Evolutionary conservation across 2,329 filamentous ascomycete genomes (phyloP).

Genomic region (Gaeumannomyces tritici): DNA sequence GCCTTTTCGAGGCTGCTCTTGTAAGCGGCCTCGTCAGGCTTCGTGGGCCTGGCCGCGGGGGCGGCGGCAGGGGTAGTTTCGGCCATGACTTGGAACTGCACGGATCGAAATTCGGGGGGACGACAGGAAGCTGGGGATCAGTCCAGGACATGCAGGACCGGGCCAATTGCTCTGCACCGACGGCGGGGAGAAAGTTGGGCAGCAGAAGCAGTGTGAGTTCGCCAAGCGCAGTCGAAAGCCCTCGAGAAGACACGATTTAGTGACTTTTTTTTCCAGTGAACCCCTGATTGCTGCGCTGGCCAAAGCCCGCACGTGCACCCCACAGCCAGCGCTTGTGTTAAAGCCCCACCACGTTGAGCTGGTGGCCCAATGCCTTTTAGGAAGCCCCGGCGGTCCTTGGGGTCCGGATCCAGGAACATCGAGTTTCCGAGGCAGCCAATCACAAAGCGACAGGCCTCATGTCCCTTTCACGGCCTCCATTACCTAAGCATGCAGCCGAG

Average conservation of each 20-base stretch:
- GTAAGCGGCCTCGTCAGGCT: constrained; percentile 79
- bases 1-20: constrained; percentile 69
- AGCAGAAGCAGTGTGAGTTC: not conserved
- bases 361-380: no score
- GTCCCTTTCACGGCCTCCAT: no score
- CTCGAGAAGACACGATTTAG: not conserved
- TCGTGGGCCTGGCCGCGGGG: constrained; percentile 58
- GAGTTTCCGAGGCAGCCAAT: no score
- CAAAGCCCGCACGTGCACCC: not conserved
- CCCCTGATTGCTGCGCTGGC: not conserved
- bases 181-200: not conserved
- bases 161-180: not conserved
- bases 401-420: no score
- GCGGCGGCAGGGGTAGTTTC: constrained; percentile 34
- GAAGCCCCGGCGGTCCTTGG: no score
- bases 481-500: no score
- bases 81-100: constrained; percentile 28
- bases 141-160: no score
- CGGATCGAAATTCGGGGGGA: not conserved
- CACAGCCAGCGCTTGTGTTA: not conserved
- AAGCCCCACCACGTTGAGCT: no score
- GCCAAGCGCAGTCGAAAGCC: not conserved
- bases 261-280: not conserved
- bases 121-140: not conserved
- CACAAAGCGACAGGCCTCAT: no score